Evolutionary conservation across 306 rosid genomes (phyloP).

Genomic region (Styphnolobium japonicum): DNA sequence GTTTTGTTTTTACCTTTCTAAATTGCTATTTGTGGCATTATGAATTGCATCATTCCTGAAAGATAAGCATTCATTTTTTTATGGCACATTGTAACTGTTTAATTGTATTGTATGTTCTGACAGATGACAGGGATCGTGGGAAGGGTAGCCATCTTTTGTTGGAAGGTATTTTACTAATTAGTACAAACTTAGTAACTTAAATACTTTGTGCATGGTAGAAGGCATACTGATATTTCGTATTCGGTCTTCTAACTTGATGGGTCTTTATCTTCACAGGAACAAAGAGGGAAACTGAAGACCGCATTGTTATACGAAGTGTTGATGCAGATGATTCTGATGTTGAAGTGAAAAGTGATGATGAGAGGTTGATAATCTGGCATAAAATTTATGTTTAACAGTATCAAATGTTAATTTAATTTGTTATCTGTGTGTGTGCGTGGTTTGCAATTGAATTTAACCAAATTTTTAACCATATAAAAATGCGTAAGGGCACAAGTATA

Average conservation of each 20-base stretch:
- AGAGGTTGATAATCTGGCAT: slow-evolving; percentile 54
- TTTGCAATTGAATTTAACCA: slow-evolving; percentile 1
- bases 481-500: not conserved
- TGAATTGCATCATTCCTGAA: not conserved
- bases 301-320: slow-evolving; percentile 69
- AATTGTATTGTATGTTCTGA: slow-evolving; percentile 29
- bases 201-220: not conserved
- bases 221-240: not conserved
- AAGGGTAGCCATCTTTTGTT: slow-evolving; percentile 63
- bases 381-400: not conserved
- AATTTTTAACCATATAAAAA: not conserved
- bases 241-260: not conserved
- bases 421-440: not conserved
- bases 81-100: slow-evolving; percentile 3
- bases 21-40: not conserved
- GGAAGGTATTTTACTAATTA: slow-evolving; percentile 57
- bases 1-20: too few relatives aligned
- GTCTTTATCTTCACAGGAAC: slow-evolving; percentile 46
- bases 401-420: not conserved
- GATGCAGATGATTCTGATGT: slow-evolving; percentile 97
- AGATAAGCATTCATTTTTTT: not conserved
- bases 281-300: slow-evolving; percentile 77
- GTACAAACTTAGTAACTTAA: not conserved
- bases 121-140: slow-evolving; percentile 94
- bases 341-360: slow-evolving; percentile 87